Percentiles rank a stretch among this genome's conserved stretches.
These are phyloP conservation scores for Taiozyma sp. DNA, from an alignment of 1,139 yeast species.

Conservation along the genomic window DNA sequence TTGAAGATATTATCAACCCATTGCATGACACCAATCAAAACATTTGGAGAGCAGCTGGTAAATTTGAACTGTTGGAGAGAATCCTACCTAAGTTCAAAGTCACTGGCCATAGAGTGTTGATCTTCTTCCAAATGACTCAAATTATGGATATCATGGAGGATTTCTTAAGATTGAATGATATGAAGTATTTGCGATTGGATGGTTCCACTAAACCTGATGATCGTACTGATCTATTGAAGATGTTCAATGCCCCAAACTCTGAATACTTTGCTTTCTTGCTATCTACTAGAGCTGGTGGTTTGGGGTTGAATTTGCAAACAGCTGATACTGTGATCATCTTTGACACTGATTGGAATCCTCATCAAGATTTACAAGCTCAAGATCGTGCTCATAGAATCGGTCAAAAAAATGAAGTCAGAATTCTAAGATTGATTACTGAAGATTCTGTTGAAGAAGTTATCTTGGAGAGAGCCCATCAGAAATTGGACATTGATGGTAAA, in stretches of 20 bases:
- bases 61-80: conserved; percentile 72
- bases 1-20: conserved; percentile 84
- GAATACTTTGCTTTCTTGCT: conserved; percentile 74
- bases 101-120: conserved; percentile 74
- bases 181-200: conserved; percentile 74
- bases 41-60: conserved; percentile 77
- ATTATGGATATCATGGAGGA: conserved; percentile 91
- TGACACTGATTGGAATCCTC: conserved; percentile 92
- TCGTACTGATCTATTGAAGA: conserved; percentile 63
- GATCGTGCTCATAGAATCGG: conserved; percentile 92
- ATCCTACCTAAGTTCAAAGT: conserved; percentile 71
- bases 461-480: conserved; percentile 76
- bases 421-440: conserved; percentile 72
- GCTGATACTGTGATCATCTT: conserved; percentile 87
- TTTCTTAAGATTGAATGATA: conserved; percentile 55
- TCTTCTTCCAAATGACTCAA: conserved; percentile 86
- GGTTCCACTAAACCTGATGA: conserved; percentile 85
- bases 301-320: conserved; percentile 80
- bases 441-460: conserved; percentile 84
- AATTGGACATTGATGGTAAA: conserved; percentile 81
- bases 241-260: conserved; percentile 68
- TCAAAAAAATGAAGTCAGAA: conserved; percentile 81
- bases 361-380: conserved; percentile 88
- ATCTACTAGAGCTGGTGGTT: conserved; percentile 88
- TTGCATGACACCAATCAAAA: conserved; percentile 59